Percentiles rank a stretch among this genome's conserved stretches.
Evolutionary conservation across 805 yeast species (phyloP).

Genomic region (Cyberlindnera xylosilytica): DNA sequence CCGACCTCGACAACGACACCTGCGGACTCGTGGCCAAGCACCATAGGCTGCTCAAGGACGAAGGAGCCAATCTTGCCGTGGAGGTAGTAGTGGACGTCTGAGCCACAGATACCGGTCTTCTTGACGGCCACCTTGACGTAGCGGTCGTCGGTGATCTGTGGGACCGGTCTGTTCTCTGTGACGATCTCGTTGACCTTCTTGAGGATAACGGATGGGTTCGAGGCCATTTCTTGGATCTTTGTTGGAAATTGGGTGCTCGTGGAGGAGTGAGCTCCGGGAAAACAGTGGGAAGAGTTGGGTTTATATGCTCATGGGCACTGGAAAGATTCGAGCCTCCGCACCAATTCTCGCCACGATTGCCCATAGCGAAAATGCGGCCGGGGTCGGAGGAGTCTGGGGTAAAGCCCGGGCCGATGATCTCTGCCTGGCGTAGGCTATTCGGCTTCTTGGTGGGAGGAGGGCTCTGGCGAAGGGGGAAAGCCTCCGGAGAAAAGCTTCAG

Average conservation of each 20-base stretch:
- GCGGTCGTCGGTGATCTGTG: slow-evolving; percentile 56
- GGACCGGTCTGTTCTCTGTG: slow-evolving; percentile 67
- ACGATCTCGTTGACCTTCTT: slow-evolving; percentile 59
- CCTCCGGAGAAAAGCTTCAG: no score
- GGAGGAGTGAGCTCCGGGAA: background rate
- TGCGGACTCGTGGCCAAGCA: slow-evolving; percentile 83
- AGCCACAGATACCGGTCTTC: slow-evolving; percentile 86
- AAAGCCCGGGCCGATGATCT: background rate
- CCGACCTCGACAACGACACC: slow-evolving; percentile 78
- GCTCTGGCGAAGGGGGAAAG: no score
- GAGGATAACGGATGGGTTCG: slow-evolving; percentile 52
- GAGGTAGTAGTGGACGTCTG: slow-evolving; percentile 78
- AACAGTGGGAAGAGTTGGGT: background rate
- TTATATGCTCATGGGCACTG: background rate
- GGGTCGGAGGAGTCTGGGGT: slow-evolving; percentile 2
- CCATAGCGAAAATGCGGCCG: slow-evolving; percentile 5
- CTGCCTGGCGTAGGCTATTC: no score
- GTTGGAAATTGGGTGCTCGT: slow-evolving; percentile 13
- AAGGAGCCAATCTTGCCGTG: slow-evolving; percentile 80
- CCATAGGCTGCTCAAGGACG: slow-evolving; percentile 74
- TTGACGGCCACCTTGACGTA: slow-evolving; percentile 73
- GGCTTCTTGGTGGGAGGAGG: no score
- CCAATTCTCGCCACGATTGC: slow-evolving; percentile 6
- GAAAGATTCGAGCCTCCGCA: background rate
- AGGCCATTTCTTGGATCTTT: no score